phyloP scores from a whole-genome alignment of 2,329 filamentous ascomycete species.

The Ophiosphaerella narmari region DNA sequence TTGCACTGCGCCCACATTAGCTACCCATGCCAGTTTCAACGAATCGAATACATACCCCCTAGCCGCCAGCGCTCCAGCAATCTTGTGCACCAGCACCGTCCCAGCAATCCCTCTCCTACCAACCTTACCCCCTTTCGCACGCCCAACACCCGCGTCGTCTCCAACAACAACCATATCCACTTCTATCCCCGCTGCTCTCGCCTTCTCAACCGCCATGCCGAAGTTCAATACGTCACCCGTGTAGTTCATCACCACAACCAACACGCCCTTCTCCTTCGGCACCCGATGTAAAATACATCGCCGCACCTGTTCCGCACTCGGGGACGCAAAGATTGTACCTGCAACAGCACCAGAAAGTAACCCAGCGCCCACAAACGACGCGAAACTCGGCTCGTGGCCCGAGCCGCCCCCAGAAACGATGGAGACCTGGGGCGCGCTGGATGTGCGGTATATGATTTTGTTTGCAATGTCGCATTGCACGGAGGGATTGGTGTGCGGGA shows the following conservation, averaged over 20 bases:
- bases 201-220: constrained; percentile 91
- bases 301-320: constrained; percentile 80
- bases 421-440: constrained; percentile 64
- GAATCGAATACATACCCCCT: constrained; percentile 56
- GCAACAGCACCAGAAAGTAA: constrained; percentile 81
- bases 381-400: constrained; percentile 88
- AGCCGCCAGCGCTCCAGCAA: constrained; percentile 80
- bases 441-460: constrained; percentile 64
- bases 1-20: constrained; percentile 40
- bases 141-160: constrained; percentile 89
- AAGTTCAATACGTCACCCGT: constrained; percentile 81
- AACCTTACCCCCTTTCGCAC: constrained; percentile 84
- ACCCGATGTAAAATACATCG: constrained; percentile 75
- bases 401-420: constrained; percentile 87
- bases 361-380: constrained; percentile 80
- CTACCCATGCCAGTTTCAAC: not conserved
- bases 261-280: constrained; percentile 71
- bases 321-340: constrained; percentile 84
- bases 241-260: constrained; percentile 96
- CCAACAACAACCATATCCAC: constrained; percentile 91
- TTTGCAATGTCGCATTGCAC: constrained; percentile 76
- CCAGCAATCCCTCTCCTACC: constrained; percentile 89
- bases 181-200: constrained; percentile 73
- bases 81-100: constrained; percentile 89
- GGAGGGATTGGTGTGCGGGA: constrained; percentile 83